Evolutionary conservation across 352 stramenopile genomes (phyloP).

Genomic region (Peronospora farinosa): DNA sequence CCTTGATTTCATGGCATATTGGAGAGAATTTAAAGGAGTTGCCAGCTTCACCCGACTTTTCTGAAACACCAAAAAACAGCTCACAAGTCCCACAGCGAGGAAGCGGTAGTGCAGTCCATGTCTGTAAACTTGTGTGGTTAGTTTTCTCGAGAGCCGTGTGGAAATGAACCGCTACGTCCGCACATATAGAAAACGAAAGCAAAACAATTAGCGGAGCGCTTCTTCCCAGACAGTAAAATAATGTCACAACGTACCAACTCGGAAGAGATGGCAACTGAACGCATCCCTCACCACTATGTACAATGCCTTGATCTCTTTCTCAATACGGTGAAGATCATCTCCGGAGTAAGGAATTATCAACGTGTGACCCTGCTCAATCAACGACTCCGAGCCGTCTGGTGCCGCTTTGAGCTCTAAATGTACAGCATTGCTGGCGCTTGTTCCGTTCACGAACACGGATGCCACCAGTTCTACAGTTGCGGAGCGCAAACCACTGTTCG

Average conservation of each 20-base stretch:
- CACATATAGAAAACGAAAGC: constrained; percentile 1
- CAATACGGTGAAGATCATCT: constrained; percentile 13
- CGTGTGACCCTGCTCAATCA: constrained; percentile 5
- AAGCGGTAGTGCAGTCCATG: constrained; percentile 38
- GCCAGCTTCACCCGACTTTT: background rate
- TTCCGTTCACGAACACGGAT: constrained; percentile 32
- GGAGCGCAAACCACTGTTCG: constrained; percentile 36
- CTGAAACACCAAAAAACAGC: constrained; percentile 40
- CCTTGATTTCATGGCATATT: constrained; percentile 30
- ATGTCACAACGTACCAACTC: constrained; percentile 38
- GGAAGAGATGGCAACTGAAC: constrained; percentile 51
- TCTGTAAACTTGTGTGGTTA: constrained; percentile 20
- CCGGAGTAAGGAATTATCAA: constrained; percentile 19
- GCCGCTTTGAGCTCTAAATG: constrained; percentile 16
- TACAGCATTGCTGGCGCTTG: constrained; percentile 23
- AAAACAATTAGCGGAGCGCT: constrained; percentile 1
- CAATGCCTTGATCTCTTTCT: constrained; percentile 22
- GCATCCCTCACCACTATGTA: constrained; percentile 47
- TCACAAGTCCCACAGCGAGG: constrained; percentile 50
- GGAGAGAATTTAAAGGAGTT: background rate
- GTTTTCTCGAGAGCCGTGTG: constrained; percentile 7
- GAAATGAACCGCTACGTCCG: constrained; percentile 18
- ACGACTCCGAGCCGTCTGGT: background rate
- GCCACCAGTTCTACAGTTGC: constrained; percentile 32
- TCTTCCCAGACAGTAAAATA: background rate